Conservation (phyloP, 2,329 filamentous ascomycete genomes). For the Juglanconis sp. region DNA sequence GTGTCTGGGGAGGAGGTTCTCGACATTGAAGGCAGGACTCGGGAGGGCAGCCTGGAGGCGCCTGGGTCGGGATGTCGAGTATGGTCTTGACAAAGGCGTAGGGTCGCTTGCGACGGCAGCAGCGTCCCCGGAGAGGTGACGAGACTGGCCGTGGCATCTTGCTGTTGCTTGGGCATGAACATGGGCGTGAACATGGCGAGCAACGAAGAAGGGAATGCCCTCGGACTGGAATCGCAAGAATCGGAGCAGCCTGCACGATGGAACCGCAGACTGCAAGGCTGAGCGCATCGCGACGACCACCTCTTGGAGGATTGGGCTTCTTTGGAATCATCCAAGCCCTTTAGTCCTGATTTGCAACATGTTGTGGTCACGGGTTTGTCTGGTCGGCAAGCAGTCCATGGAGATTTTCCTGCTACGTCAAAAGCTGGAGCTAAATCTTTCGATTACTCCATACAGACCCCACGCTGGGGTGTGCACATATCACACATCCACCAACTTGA, state of each 20-base stretch:
- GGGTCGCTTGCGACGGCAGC: background rate
- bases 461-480: background rate
- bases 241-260: constrained; percentile 60
- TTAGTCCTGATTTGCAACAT: background rate
- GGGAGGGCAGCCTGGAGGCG: constrained; percentile 15
- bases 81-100: background rate
- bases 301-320: background rate
- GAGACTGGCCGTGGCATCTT: background rate
- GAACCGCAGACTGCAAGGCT: constrained; percentile 42
- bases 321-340: background rate
- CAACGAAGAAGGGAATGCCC: constrained; percentile 48
- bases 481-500: background rate
- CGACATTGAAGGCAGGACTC: constrained; percentile 22
- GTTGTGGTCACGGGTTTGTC: background rate
- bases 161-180: background rate
- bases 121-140: background rate
- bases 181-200: constrained; percentile 29
- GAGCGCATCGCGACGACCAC: constrained; percentile 39
- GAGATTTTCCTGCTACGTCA: constrained; percentile 1
- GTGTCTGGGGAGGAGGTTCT: constrained; percentile 25
- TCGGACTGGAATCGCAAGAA: constrained; percentile 72
- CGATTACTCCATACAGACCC: background rate
- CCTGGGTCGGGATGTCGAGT: constrained; percentile 5
- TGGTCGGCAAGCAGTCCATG: background rate
- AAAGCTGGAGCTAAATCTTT: constrained; percentile 43